Conservation (phyloP, 2,329 filamentous ascomycete genomes). For the Fusarium fujikuroi region DNA sequence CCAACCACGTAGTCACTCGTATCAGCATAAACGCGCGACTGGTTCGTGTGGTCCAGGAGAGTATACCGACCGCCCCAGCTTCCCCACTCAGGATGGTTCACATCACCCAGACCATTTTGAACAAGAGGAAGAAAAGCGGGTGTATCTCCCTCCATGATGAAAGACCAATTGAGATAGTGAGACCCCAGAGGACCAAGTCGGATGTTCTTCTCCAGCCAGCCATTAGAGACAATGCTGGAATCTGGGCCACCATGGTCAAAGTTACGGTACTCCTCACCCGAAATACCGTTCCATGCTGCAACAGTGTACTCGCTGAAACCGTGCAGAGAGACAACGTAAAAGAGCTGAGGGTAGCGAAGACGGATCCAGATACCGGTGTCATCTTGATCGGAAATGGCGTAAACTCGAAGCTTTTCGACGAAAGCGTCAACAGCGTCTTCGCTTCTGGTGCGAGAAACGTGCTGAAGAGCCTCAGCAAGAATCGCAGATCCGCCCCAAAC, state of each 20-base stretch:
- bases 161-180: slow-evolving; percentile 6
- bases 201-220: slow-evolving; percentile 6
- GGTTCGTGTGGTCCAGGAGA: neutral
- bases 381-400: slow-evolving; percentile 69
- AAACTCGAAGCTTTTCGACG: slow-evolving; percentile 58
- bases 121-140: slow-evolving; percentile 1
- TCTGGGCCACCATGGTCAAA: slow-evolving; percentile 19
- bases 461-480: slow-evolving; percentile 59
- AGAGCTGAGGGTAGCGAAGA: slow-evolving; percentile 61
- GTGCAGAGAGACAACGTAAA: slow-evolving; percentile 65
- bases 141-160: slow-evolving; percentile 25
- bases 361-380: slow-evolving; percentile 67
- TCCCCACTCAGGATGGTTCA: slow-evolving; percentile 19
- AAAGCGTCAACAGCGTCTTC: slow-evolving; percentile 49
- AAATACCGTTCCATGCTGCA: slow-evolving; percentile 66
- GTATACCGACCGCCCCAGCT: slow-evolving; percentile 25
- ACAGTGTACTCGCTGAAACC: slow-evolving; percentile 64
- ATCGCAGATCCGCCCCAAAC: slow-evolving; percentile 65
- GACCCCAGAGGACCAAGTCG: slow-evolving; percentile 7
- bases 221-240: neutral
- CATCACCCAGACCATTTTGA: neutral
- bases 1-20: slow-evolving; percentile 8
- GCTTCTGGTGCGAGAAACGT: slow-evolving; percentile 43
- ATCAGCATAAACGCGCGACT: slow-evolving; percentile 3
- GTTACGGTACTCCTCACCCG: slow-evolving; percentile 4